Evolutionary conservation across 768 basidiomycete genomes (phyloP).

Genomic region (Phaffia tasmanica): DNA sequence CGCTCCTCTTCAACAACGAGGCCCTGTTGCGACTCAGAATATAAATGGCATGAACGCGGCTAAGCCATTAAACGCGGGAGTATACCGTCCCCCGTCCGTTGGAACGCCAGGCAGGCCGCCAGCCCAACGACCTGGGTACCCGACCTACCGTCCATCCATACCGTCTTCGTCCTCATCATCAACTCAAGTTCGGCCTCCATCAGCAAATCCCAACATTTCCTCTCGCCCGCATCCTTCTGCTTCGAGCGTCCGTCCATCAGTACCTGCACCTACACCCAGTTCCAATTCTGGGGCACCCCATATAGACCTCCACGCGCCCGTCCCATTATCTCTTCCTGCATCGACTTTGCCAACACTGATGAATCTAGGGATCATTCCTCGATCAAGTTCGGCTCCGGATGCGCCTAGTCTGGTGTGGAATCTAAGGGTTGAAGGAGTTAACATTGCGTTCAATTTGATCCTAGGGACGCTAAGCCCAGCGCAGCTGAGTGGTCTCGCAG

Average conservation of each 20-base stretch:
- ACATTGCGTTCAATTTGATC: neutral
- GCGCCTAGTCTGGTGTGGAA: neutral
- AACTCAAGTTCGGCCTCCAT: neutral
- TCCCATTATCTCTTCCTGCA: constrained; percentile 5
- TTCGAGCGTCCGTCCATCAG: too few species aligned
- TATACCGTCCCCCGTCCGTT: too few species aligned
- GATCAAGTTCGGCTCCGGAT: neutral
- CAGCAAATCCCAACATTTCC: neutral
- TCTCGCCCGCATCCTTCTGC: neutral
- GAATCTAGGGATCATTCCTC: neutral
- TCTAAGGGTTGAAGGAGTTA: neutral
- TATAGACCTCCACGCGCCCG: constrained; percentile 6
- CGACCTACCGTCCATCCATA: constrained; percentile 3
- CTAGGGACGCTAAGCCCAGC: neutral
- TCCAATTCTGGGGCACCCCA: neutral
- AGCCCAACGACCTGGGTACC: neutral
- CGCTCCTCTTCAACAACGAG: too few species aligned
- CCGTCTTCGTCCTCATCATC: neutral
- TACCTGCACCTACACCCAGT: too few species aligned
- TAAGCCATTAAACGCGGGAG: too few species aligned
- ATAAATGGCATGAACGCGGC: too few species aligned
- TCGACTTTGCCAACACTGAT: neutral
- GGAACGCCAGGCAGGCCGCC: too few species aligned
- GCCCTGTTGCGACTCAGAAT: too few species aligned
- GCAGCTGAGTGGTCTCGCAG: constrained; percentile 11